Evolutionary conservation across 2,329 filamentous ascomycete species (phyloP), one percentile per base, ranked within the genome.

Genomic region (Penicillium sp.): DNA sequence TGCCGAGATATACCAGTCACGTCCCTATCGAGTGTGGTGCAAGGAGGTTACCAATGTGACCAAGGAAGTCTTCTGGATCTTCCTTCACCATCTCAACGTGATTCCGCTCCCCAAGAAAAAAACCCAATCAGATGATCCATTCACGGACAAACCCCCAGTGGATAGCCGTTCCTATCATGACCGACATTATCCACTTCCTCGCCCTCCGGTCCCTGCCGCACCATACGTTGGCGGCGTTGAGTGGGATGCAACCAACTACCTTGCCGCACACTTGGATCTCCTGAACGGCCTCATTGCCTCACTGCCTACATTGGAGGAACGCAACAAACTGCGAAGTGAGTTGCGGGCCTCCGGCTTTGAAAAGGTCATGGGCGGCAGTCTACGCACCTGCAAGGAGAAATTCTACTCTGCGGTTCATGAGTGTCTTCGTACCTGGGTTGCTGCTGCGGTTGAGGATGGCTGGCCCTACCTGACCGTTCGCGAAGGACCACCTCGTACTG

Each of bases 21-120:
- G 94, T 0, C 94, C 94, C 0, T 99, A 97, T 75, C 89, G 92
- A 36, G 85, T 96, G 2, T 99, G 94, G 94, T 92, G 89, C 77
- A 95, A 93, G 75, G 95, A 99, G 77, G 87, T 94, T 18, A 88
- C 89, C 60, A 93, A 90, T 68, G 94, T 98, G 50, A 96, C 93
- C 43, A 97, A 97, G 75, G 94, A 99, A 75, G 94, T 98, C 31
- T 99, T 99, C 74, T 99, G 94, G 94, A 98, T 98, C 73, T 99
- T 98, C 79, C 83, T 98, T 55, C 94, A 98, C 76, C 90, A 96
- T 67, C 82, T 96, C 58, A 98, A 98, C 69, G 88, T 97, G 47
- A 85, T 98, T 39, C 84, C 91, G 35, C 66, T 77, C 56, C 61
- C 71, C 54, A 69, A 76, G 49, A 64, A 69, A 22, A 70, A 71